A percentile compares a stretch with the other conserved stretches of the same genome.
phyloP scores from a whole-genome alignment of 768 basidiomycete genomes.

The Holtermannia corniformis region DNA sequence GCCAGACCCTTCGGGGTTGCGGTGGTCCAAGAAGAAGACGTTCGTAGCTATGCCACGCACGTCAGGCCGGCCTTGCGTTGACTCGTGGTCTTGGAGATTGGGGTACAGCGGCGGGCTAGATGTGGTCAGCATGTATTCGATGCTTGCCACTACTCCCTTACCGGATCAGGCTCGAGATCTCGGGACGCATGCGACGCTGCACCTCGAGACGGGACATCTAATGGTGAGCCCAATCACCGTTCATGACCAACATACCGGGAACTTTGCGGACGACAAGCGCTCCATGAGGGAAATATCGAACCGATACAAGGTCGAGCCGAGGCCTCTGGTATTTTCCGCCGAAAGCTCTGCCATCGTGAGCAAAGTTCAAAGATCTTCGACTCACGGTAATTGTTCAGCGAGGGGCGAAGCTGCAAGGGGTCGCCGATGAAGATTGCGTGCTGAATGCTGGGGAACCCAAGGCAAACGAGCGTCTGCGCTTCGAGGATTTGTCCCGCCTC shows the following conservation, averaged over 20 bases:
- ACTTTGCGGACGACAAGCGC: constrained; percentile 50
- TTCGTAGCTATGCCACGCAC: constrained; percentile 58
- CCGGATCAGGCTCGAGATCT: constrained; percentile 57
- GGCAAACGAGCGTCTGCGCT: constrained; percentile 54
- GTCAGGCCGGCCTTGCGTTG: constrained; percentile 49
- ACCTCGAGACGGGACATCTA: constrained; percentile 60
- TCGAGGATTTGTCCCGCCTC: constrained; percentile 77
- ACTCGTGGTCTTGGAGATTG: constrained; percentile 39
- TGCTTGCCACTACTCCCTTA: constrained; percentile 18
- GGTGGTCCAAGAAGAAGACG: constrained; percentile 60
- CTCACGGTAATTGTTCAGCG: constrained; percentile 55
- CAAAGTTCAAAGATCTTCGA: not conserved
- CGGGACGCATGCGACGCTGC: constrained; percentile 66
- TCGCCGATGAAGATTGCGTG: constrained; percentile 75
- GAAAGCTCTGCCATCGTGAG: constrained; percentile 58
- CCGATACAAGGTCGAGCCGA: constrained; percentile 50
- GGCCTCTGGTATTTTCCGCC: constrained; percentile 56
- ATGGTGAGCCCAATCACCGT: too few species aligned
- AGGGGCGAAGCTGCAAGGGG: constrained; percentile 64
- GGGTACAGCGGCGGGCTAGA: constrained; percentile 4
- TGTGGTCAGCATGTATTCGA: too few species aligned
- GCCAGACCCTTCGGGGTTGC: constrained; percentile 53
- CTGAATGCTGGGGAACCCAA: constrained; percentile 43
- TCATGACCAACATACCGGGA: constrained; percentile 64
- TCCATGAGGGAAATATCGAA: constrained; percentile 73